Conservation (phyloP, 768 basidiomycete species). For the Nidula microcarpa region DNA sequence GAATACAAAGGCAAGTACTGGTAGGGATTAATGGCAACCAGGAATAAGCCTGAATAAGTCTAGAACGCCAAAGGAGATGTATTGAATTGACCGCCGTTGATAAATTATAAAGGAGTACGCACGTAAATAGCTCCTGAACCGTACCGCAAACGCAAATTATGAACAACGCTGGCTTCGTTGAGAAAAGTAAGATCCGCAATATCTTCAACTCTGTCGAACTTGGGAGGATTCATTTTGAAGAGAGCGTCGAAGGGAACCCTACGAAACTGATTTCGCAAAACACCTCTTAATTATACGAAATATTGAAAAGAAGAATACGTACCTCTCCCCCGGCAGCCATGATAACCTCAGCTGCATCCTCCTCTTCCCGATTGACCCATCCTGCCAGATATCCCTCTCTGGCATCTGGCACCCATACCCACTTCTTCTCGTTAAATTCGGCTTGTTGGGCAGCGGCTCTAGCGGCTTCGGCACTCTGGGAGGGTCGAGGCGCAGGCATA, state of each 20-base stretch:
- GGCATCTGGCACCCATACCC: slow-evolving; percentile 97
- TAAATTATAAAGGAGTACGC: slow-evolving; percentile 32
- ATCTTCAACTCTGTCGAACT: slow-evolving; percentile 96
- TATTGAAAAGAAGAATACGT: slow-evolving; percentile 12
- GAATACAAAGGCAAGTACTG: slow-evolving; percentile 89
- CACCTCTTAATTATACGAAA: not conserved
- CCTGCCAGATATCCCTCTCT: slow-evolving; percentile 92
- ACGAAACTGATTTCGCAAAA: slow-evolving; percentile 19
- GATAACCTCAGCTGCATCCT: slow-evolving; percentile 78
- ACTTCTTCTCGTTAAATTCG: slow-evolving; percentile 96
- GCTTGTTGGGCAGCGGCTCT: slow-evolving; percentile 87
- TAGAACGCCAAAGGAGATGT: slow-evolving; percentile 22
- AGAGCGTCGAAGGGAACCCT: slow-evolving; percentile 74
- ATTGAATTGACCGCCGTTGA: too few relatives aligned
- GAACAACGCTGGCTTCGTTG: slow-evolving; percentile 98
- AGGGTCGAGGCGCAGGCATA: slow-evolving; percentile 49
- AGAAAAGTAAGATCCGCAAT: slow-evolving; percentile 97
- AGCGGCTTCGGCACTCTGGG: slow-evolving; percentile 68
- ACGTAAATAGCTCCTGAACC: slow-evolving; percentile 92
- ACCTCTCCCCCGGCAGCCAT: slow-evolving; percentile 86
- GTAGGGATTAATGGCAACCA: slow-evolving; percentile 98
- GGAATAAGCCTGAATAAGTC: slow-evolving; percentile 95
- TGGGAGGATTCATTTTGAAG: slow-evolving; percentile 97
- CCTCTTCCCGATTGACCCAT: slow-evolving; percentile 88
- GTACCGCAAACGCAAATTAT: slow-evolving; percentile 91